Conservation (phyloP, 768 basidiomycete genomes). For the Cyathus striatus region DNA sequence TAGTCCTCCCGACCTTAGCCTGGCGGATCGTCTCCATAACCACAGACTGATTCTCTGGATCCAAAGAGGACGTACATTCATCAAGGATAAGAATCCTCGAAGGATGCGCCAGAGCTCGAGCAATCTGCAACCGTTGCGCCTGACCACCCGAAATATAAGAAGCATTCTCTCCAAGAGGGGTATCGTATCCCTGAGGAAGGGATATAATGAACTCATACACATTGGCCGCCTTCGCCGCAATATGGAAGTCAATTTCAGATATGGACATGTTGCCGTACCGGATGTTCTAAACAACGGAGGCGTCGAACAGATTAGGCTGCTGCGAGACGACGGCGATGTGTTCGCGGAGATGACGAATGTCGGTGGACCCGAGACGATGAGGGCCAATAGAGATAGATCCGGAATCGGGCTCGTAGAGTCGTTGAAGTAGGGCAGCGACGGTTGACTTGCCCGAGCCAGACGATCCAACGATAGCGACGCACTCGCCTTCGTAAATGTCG, state of each 20-base stretch:
- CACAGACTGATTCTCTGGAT: constrained; percentile 82
- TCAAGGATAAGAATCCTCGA: constrained; percentile 79
- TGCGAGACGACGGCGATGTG: constrained; percentile 89
- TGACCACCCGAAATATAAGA: constrained; percentile 91
- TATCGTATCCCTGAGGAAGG: constrained; percentile 84
- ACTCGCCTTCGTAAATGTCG: too few species aligned
- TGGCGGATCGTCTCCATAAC: constrained; percentile 72
- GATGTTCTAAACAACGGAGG: constrained; percentile 80
- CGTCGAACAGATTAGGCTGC: constrained; percentile 84
- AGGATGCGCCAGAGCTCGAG: constrained; percentile 78
- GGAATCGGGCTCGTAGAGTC: constrained; percentile 74
- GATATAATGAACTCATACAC: constrained; percentile 22
- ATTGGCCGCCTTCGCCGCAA: not conserved
- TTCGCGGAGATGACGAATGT: constrained; percentile 75
- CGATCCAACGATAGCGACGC: too few species aligned
- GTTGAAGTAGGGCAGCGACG: constrained; percentile 77
- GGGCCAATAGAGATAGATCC: constrained; percentile 62
- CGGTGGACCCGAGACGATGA: constrained; percentile 46
- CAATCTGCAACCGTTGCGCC: constrained; percentile 92
- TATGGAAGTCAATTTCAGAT: not conserved
- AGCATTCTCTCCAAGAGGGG: constrained; percentile 82
- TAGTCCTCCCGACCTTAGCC: constrained; percentile 69
- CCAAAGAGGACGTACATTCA: constrained; percentile 93
- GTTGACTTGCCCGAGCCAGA: constrained; percentile 98
- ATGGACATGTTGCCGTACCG: constrained; percentile 56